Evolutionary conservation across 108 stramenopile species (phyloP).

Genomic region (Nitzschia palea): DNA sequence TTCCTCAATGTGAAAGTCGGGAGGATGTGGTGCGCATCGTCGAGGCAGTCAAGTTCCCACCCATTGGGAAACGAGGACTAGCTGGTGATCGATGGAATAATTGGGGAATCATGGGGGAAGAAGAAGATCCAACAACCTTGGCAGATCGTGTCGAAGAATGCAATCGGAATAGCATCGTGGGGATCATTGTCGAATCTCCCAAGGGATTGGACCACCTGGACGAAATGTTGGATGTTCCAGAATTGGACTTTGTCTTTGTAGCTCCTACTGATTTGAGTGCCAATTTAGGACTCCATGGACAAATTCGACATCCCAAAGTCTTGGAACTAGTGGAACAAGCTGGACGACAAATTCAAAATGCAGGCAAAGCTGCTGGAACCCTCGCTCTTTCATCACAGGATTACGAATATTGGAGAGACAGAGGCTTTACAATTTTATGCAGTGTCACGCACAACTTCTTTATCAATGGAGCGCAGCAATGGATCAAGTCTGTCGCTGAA

Average conservation of each 20-base stretch:
- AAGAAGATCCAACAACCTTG: neutral
- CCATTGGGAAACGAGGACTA: slow-evolving; percentile 31
- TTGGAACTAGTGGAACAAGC: slow-evolving; percentile 27
- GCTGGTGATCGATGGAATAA: slow-evolving; percentile 46
- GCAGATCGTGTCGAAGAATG: slow-evolving; percentile 19
- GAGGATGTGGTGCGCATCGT: slow-evolving; percentile 39
- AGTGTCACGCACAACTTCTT: slow-evolving; percentile 41
- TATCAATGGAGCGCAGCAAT: slow-evolving; percentile 27
- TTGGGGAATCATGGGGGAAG: slow-evolving; percentile 22
- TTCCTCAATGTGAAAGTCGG: slow-evolving; percentile 38
- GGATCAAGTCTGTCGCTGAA: slow-evolving; percentile 4
- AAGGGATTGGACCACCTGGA: slow-evolving; percentile 36
- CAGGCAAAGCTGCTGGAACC: slow-evolving; percentile 26
- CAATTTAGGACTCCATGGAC: slow-evolving; percentile 38
- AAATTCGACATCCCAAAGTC: slow-evolving; percentile 44
- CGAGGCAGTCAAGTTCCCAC: slow-evolving; percentile 44
- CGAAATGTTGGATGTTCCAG: slow-evolving; percentile 32
- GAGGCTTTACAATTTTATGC: slow-evolving; percentile 29
- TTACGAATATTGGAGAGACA: slow-evolving; percentile 33
- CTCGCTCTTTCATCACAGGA: slow-evolving; percentile 30
- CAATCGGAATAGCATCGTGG: slow-evolving; percentile 33
- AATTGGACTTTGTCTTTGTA: slow-evolving; percentile 42
- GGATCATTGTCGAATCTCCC: slow-evolving; percentile 34
- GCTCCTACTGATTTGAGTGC: slow-evolving; percentile 41
- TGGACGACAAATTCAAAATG: slow-evolving; percentile 19